Percentiles rank a stretch among this genome's conserved stretches.
phyloP scores from a whole-genome alignment of 2,329 filamentous ascomycete species.

The Aureobasidium sp. region DNA sequence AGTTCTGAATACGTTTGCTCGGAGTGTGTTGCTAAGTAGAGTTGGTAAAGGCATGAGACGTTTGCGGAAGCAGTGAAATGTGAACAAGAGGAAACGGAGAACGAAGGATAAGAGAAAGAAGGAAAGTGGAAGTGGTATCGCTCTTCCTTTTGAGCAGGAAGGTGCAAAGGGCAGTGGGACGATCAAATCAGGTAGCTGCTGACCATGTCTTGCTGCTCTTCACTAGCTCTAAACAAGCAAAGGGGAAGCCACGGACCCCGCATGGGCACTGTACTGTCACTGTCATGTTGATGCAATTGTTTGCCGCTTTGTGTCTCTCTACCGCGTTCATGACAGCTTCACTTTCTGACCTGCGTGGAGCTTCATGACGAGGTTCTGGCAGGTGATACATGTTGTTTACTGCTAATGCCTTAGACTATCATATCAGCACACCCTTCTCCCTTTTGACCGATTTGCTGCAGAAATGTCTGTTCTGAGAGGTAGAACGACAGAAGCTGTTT shows the following conservation, averaged over 20 bases:
- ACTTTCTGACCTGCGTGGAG: background rate
- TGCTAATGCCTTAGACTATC: background rate
- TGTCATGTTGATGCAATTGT: conserved; percentile 1
- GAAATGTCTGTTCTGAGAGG: background rate
- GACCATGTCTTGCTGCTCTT: background rate
- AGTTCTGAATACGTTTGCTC: conserved; percentile 2
- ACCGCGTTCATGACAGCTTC: background rate
- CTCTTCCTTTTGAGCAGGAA: background rate
- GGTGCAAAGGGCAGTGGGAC: background rate
- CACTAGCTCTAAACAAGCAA: background rate
- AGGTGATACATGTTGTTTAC: background rate
- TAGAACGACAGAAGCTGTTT: background rate
- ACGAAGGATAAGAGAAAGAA: background rate
- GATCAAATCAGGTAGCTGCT: background rate
- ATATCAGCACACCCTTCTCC: background rate
- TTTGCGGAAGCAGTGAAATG: background rate
- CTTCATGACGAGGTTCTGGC: background rate
- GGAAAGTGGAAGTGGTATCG: background rate
- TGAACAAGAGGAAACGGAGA: background rate
- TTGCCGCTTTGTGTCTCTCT: background rate
- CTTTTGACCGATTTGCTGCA: background rate
- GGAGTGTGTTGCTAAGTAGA: background rate
- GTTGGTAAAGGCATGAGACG: conserved; percentile 7
- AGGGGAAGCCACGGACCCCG: background rate
- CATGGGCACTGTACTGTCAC: no score